These are phyloP conservation scores for Boechera stricta DNA, from an alignment of 345 rosid genomes.

Conservation along the genomic window DNA sequence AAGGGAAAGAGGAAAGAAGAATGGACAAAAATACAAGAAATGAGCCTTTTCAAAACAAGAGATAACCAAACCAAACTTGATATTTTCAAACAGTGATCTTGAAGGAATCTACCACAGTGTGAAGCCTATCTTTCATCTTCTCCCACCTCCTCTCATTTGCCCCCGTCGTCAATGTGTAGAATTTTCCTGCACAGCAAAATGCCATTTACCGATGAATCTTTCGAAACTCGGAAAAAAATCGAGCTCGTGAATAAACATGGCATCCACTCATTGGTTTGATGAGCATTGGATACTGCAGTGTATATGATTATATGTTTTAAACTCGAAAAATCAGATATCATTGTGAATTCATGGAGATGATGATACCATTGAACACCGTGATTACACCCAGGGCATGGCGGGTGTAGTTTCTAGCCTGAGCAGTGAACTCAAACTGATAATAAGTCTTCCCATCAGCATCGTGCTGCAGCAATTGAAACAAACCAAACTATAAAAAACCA, in stretches of 20 bases:
- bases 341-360: conserved; percentile 22
- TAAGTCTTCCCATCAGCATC: conserved; percentile 79
- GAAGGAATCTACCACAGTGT: conserved; percentile 77
- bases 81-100: conserved; percentile 54
- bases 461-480: conserved; percentile 58
- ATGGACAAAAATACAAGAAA: conserved; percentile 40
- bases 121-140: conserved; percentile 86
- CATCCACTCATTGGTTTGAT: neutral
- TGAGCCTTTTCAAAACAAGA: conserved; percentile 16
- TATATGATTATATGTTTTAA: neutral
- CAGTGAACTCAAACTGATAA: conserved; percentile 83
- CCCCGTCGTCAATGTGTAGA: conserved; percentile 84
- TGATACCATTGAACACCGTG: conserved; percentile 74
- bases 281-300: neutral
- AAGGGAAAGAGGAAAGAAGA: conserved; percentile 30
- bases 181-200: conserved; percentile 60
- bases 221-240: neutral
- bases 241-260: no score
- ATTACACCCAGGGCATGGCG: conserved; percentile 87
- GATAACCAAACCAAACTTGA: conserved; percentile 22
- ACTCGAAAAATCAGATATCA: neutral
- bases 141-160: conserved; percentile 93
- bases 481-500: conserved; percentile 27
- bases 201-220: conserved; percentile 3
- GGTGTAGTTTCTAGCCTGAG: conserved; percentile 81